A percentile compares a stretch with the other conserved stretches of the same genome.
Evolutionary conservation across 495 filamentous ascomycete species (phyloP).

Genomic region (Daldinia concentrica): DNA sequence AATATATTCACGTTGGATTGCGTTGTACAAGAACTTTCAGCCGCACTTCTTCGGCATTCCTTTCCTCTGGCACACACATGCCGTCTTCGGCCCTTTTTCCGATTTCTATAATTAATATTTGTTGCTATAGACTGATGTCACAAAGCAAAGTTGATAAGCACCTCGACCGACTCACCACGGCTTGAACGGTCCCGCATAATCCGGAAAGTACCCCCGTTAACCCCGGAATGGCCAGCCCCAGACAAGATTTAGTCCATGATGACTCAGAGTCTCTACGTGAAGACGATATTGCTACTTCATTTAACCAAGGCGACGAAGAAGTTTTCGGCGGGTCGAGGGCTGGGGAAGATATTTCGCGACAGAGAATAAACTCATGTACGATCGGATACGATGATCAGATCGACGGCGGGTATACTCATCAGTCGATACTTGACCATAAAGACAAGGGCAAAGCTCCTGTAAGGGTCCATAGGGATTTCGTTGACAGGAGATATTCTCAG

Average conservation of each 20-base stretch:
- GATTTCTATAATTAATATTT: conserved; percentile 18
- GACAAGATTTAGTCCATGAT: background rate
- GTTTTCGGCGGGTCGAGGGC: background rate
- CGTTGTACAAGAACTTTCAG: conserved; percentile 24
- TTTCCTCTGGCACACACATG: conserved; percentile 11
- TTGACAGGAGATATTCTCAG: background rate
- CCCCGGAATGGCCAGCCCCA: background rate
- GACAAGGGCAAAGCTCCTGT: conserved; percentile 19
- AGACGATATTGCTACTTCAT: background rate
- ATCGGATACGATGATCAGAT: too few relatives aligned
- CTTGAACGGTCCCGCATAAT: background rate
- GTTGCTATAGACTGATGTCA: conserved; percentile 3
- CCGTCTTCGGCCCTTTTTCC: conserved; percentile 7
- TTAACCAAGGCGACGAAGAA: conserved; percentile 3
- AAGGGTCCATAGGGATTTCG: background rate
- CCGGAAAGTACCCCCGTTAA: background rate
- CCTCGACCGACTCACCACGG: background rate
- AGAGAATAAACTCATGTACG: too few relatives aligned
- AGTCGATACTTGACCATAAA: background rate
- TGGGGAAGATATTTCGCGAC: too few relatives aligned
- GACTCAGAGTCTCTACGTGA: background rate
- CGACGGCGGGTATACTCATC: background rate
- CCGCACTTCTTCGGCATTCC: conserved; percentile 20
- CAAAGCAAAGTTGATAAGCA: background rate
- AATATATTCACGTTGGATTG: background rate